Evolutionary conservation across 106 monocot genomes (phyloP).

Genomic region (Platanthera zijinensis): DNA sequence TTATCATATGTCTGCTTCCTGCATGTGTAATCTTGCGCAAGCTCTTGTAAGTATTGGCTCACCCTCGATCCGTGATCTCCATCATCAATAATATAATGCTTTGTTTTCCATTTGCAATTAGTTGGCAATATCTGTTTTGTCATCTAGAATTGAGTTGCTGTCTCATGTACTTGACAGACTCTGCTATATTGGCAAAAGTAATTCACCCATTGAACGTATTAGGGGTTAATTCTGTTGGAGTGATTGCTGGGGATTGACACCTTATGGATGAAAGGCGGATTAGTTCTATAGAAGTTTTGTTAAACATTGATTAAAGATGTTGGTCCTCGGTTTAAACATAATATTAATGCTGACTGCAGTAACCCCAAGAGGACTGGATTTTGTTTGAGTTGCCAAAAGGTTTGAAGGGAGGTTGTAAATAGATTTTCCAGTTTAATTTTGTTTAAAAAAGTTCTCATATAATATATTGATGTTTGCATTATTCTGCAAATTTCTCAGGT

Average conservation of each 20-base stretch:
- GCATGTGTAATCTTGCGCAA: too few relatives aligned
- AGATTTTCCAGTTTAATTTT: not conserved
- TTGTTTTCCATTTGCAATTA: too few relatives aligned
- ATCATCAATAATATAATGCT: too few relatives aligned
- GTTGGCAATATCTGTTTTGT: too few relatives aligned
- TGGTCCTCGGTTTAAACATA: not conserved
- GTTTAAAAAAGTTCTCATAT: not conserved
- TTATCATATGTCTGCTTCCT: too few relatives aligned
- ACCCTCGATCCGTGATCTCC: too few relatives aligned
- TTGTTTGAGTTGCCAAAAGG: not conserved
- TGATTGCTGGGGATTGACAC: not conserved
- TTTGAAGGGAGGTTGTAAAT: not conserved
- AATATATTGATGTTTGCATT: not conserved
- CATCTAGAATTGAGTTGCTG: not conserved
- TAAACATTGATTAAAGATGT: not conserved
- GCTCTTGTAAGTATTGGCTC: too few relatives aligned
- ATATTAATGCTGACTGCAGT: not conserved
- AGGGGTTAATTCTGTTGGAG: not conserved
- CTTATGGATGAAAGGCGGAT: too few relatives aligned
- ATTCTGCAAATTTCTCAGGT: not conserved
- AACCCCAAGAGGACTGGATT: not conserved
- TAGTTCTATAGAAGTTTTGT: not conserved
- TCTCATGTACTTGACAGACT: not conserved
- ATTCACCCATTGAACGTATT: not conserved
- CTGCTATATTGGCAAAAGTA: not conserved